Base-by-base conservation (phyloP, 225 moss, liverwort and hornwort species). In the Asterella californica region DNA sequence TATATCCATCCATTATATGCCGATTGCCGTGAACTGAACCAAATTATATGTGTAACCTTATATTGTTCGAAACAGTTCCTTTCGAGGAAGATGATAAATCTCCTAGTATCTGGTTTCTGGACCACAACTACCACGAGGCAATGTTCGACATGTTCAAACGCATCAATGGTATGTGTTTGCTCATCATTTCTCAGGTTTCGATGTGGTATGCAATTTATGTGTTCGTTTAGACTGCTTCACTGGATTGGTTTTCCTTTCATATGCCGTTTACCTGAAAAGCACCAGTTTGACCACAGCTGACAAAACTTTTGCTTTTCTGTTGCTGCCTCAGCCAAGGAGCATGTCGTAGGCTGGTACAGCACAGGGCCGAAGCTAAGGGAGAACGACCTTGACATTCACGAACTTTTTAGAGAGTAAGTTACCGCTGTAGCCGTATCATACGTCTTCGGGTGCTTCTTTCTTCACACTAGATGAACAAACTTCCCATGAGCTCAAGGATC, bases 121-220 rank as follows among this genome's bases (percentile, higher is more conserved):
- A 97, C 85, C 96, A 97, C 85, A 97, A 97, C 86, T 97, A 97
- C 76, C 97, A 97, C 52, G 97, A 97, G 86, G 85, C 92, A 36
- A 97, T 97, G 97, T 97, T 92, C 82, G 97, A 97, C 87, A 97
- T 97, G 97, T 97, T 97, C 91, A 97, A 97, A 90, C 90, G 94
- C 78, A 97, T 97, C 60, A 97, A 97, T 79, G 97, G 97, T 97
- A 87, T 29, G 81, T 21, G 53, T 75, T 12, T 34, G 29, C 14
- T 36, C 14, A 24, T 50, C 4, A 12, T 53, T n/a, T 25, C 54
- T 33, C 18, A 0, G 74, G 17, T 6, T 8, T 50, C 34, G 33
- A 48, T 64, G 15, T 24, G 24, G 42, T 18, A 42, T 79, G 67
- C 15, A 79, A 9, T 33, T 15, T 15, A 49, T 74, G 74, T 27